phyloP scores from a whole-genome alignment of 2,329 filamentous ascomycete genomes.

The Pezicula rhizophila region DNA sequence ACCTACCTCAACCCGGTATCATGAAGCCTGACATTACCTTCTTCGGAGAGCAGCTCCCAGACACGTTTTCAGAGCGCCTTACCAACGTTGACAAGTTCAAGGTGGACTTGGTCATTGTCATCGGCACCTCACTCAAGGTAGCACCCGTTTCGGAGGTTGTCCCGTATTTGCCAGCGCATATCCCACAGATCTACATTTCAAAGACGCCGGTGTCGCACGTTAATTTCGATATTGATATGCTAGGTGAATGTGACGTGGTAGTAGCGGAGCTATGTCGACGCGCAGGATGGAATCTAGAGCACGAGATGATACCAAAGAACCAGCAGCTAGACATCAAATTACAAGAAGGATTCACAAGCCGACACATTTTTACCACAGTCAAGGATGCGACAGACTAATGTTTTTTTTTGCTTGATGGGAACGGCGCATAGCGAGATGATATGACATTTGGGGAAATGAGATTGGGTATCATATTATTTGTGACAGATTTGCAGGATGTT shows the following conservation, averaged over 20 bases:
- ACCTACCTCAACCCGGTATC: slow-evolving; percentile 65
- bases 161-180: slow-evolving; percentile 66
- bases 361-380: slow-evolving; percentile 34
- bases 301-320: slow-evolving; percentile 73
- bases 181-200: slow-evolving; percentile 88
- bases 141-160: slow-evolving; percentile 91
- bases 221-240: slow-evolving; percentile 90
- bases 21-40: slow-evolving; percentile 99
- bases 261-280: slow-evolving; percentile 80
- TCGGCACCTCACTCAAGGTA: slow-evolving; percentile 93
- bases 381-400: slow-evolving; percentile 1
- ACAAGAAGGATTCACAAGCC: slow-evolving; percentile 39
- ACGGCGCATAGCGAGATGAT: no score
- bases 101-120: slow-evolving; percentile 88
- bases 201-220: slow-evolving; percentile 80
- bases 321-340: slow-evolving; percentile 53
- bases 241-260: slow-evolving; percentile 92
- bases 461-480: background rate
- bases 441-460: no score
- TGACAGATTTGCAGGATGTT: no score
- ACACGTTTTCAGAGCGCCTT: slow-evolving; percentile 74
- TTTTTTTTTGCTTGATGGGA: no score
- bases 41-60: slow-evolving; percentile 86
- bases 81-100: slow-evolving; percentile 73
- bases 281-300: slow-evolving; percentile 71